A percentile compares a stretch with the other conserved stretches of the same genome.
These are phyloP conservation scores for Tulasnella sp. DNA, from an alignment of 768 basidiomycete genomes.

Conservation along the genomic window DNA sequence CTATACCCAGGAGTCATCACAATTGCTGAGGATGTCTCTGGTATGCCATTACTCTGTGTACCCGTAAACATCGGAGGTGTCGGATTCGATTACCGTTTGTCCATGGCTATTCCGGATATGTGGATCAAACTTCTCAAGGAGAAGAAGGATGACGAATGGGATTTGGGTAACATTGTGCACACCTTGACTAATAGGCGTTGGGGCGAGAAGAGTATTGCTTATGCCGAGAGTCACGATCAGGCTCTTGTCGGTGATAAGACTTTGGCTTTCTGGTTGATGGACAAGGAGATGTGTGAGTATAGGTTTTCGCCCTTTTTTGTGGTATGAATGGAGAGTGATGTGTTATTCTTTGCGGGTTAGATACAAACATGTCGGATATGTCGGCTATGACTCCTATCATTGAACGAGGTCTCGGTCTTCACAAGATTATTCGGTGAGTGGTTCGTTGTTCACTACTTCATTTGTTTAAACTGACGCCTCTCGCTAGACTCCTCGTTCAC, in stretches of 20 bases:
- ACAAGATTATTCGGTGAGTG: constrained; percentile 90
- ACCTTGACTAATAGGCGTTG: constrained; percentile 83
- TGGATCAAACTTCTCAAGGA: constrained; percentile 99
- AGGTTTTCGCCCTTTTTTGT: background rate
- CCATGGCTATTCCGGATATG: constrained; percentile 99
- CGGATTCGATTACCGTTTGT: constrained; percentile 95
- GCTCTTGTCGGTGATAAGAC: constrained; percentile 99
- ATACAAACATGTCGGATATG: constrained; percentile 89
- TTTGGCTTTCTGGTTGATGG: constrained; percentile 98
- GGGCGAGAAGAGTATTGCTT: constrained; percentile 82
- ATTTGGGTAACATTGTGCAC: constrained; percentile 72
- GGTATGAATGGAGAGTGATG: background rate
- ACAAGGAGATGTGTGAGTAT: constrained; percentile 94
- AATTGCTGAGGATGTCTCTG: constrained; percentile 97
- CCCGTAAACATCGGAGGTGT: constrained; percentile 73
- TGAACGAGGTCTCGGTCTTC: constrained; percentile 78
- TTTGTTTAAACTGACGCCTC: background rate
- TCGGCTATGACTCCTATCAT: constrained; percentile 71
- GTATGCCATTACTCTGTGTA: constrained; percentile 89
- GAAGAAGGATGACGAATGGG: constrained; percentile 73
- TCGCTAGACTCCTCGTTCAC: constrained; percentile 66
- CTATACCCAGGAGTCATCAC: constrained; percentile 73
- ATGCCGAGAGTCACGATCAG: constrained; percentile 95
- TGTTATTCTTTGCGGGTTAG: constrained; percentile 28
- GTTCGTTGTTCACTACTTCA: background rate